Evolutionary conservation across 2,329 filamentous ascomycete species (phyloP), one percentile per base, ranked within the genome.

Genomic region (Calonectria hongkongensis): DNA sequence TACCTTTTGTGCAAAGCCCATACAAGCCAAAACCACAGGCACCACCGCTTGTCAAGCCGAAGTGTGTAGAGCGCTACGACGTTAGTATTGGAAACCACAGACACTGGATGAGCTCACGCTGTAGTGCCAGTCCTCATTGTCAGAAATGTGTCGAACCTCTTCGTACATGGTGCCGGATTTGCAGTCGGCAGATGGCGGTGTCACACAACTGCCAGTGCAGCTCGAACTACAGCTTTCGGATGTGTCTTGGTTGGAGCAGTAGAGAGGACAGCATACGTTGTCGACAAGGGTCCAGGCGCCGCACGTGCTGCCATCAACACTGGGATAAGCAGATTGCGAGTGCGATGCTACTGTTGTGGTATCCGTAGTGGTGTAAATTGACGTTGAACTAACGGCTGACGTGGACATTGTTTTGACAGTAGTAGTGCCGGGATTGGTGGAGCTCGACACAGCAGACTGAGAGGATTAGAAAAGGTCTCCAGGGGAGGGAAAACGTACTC

Each of bases 161-260:
- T 48, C n/a, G 15, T 47, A 68, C 51, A 68, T 60, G 28, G 50
- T 27, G 3, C 65, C 65, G 21, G 65, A 68, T 68, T 68, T 68
- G 51, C 65, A 68, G 15, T 68, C 65, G 1, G 65, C 65, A 60
- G 65, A 68, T 41, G 65, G 65, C 8, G 65, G 65, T 13, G 65
- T 60, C n/a, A 68, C 51, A n/a, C 65, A 68, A 50, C 41, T 48
- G 13, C 65, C 65, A 30, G 65, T 68, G 21, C 65, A 68, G 28
- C 65, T 68, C 13, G 65, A 68, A 68, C 41, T 60, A n/a, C 65
- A 68, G n/a, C 65, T 68, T 39, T 68, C 65, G n/a, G 65, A 68
- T 10, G 51, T 68, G 21, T 68, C 28, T 18, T 60, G 65, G 18
- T 68, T 68, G 9, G 65, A 68, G 28, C 65, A 68, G 41, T 68